Base-by-base conservation (phyloP, 176 grass and related monocot genomes). In the Juncus inflexus region DNA sequence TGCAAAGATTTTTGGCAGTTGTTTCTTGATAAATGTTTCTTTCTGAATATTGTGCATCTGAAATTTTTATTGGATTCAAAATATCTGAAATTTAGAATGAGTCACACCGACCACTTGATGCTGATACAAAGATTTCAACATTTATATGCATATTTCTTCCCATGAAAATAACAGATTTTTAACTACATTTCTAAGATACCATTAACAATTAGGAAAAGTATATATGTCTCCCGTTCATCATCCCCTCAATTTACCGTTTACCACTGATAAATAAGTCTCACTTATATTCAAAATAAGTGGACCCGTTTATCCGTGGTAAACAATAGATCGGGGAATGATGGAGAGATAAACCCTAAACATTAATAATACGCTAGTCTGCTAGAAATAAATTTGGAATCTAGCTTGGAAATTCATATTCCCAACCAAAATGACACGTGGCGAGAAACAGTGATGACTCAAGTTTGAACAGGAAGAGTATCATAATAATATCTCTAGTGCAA, bases 41-140 rank as follows among this genome's bases (percentile, higher is more conserved):
- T 40, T 39, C 11, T n/a, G 36, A 10, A 9, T 37, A 19, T 60
- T 3, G 19, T 60, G 7, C 15, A 60, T 60, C 37, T 37, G 6
- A 60, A 60, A 2, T 7, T 2, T 28, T 28, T 28, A 28, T 28
- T 28, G 19, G 19, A 28, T 28, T 28, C 19, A 28, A 28, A 28
- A 28, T 28, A 28, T 28, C 19, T 49, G 43, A 15, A 12, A 52
- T 51, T 38, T 3, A 5, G 28, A 51, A 16, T 45, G 6, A 37
- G 15, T 67, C 19, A 5, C 63, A 67, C 47, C 64, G 47, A 67
- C 64, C 7, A 13, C 35, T 38, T 67, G 43, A 50, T 67, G 47
- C 12, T 67, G 64, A 67, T 67, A 67, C 47, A 67, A 12, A 66
- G 13, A 15, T 66, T 12, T 1, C 19, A 28, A 28, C 19, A 28